These are phyloP conservation scores for Taxillus chinensis DNA, from an alignment of 164 flowering plant genomes.

Conservation along the genomic window DNA sequence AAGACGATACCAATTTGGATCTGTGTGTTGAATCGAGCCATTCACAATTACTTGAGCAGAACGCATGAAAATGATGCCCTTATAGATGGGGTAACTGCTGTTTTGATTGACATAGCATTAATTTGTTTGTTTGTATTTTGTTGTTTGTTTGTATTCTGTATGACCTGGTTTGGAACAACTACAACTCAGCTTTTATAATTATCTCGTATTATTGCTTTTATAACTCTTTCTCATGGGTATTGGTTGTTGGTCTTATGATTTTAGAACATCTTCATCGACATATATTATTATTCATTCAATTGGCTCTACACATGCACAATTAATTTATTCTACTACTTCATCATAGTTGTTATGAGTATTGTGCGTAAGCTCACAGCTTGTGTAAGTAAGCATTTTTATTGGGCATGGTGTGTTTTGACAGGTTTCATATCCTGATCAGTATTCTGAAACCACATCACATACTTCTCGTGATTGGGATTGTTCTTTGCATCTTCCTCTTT, in stretches of 20 bases:
- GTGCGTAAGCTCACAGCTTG: background rate
- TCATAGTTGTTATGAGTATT: too few species aligned
- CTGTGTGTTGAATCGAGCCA: conserved; percentile 73
- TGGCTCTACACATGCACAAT: too few species aligned
- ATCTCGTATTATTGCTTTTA: too few species aligned
- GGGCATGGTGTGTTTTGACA: conserved; percentile 5
- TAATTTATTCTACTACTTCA: too few species aligned
- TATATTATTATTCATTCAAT: too few species aligned
- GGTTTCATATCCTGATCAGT: conserved; percentile 18
- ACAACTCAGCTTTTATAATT: too few species aligned
- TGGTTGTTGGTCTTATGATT: too few species aligned
- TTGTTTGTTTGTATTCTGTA: too few species aligned
- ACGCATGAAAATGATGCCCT: background rate
- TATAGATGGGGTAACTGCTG: conserved; percentile 11
- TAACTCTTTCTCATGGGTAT: too few species aligned
- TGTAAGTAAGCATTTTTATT: background rate
- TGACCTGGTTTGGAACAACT: too few species aligned
- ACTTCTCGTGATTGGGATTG: conserved; percentile 59
- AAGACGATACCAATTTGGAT: conserved; percentile 96
- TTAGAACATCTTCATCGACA: too few species aligned
- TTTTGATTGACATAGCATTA: background rate
- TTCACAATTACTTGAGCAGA: conserved; percentile 25
- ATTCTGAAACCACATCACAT: conserved; percentile 9
- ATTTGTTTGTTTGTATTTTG: too few species aligned
- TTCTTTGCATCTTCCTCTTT: conserved; percentile 86